Base-by-base conservation (phyloP, 371 early-diverging fungal genomes). In the Mucor saturninus region DNA sequence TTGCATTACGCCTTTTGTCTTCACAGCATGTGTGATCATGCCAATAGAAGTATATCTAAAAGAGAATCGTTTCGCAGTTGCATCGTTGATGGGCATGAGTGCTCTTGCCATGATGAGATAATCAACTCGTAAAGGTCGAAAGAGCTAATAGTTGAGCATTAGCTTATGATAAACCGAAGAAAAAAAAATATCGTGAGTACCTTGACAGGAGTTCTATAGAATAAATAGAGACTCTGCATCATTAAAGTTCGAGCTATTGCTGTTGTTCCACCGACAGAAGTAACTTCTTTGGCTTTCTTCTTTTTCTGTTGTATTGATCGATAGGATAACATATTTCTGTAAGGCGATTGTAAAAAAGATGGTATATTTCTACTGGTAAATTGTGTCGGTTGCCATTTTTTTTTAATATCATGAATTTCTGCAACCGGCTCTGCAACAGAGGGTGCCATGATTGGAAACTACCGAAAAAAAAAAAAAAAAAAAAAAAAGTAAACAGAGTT, bases 71-170 rank as follows among this genome's bases (percentile, higher is more conserved):
- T 70, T 73, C 39, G 73, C n/a, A 0, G 71, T 65, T 2, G 62
- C 61, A 46, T 76, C 64, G 39, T 76, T 66, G 2, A 85, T 76
- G 1, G 89, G 88, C 67, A 85, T 74, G n/a, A 88, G 66, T 2
- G 92, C 91, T 43, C 90, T 79, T 4, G 91, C 93, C 74, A 91
- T 87, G 21, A 90, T 85, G 40, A 91, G 71, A 65, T 92, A 92
- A 71, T 92, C 93, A 4, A 92, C 89, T 13, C 93, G 78, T 62
- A 91, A 73, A 5, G 92, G 92, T n/a, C 91, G 79, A 60, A 92
- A 92, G 9, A 92, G 74, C 88, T 91, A 52, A 4, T 42, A 32
- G 54, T 29, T 31, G 15, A 37, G 2, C 15, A 11, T 21, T 10
- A 14, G 2, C 5, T 10, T 28, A 7, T 5, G 29, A 13, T 42